Percentiles rank a stretch among this genome's conserved stretches.
Evolutionary conservation across 2,329 filamentous ascomycete species (phyloP).

Genomic region (Colletotrichum sp.): DNA sequence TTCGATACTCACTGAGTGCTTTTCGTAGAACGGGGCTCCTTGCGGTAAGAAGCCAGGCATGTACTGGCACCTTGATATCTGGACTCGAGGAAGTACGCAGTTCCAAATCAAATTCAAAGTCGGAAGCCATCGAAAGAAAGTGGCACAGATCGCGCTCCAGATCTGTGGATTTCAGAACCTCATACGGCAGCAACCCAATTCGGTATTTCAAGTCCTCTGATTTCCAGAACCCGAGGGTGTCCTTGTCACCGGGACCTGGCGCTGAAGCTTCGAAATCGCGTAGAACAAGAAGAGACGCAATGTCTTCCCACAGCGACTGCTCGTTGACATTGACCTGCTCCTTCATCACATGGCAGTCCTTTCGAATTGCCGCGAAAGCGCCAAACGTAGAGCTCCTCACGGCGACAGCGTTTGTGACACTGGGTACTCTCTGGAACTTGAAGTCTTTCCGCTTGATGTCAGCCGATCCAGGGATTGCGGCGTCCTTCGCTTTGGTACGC

Average conservation of each 20-base stretch:
- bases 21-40: conserved; percentile 73
- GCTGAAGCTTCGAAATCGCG: conserved; percentile 58
- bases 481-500: conserved; percentile 79
- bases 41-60: conserved; percentile 79
- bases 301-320: conserved; percentile 75
- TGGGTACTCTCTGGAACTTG: conserved; percentile 92
- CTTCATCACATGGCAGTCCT: conserved; percentile 82
- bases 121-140: conserved; percentile 48
- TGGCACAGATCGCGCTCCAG: conserved; percentile 65
- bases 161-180: conserved; percentile 66
- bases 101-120: conserved; percentile 45
- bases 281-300: conserved; percentile 74
- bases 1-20: conserved; percentile 63
- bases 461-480: conserved; percentile 47
- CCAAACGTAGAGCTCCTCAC: conserved; percentile 90
- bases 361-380: conserved; percentile 85
- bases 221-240: conserved; percentile 45
- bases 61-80: conserved; percentile 76
- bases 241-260: conserved; percentile 38
- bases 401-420: conserved; percentile 81
- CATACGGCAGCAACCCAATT: conserved; percentile 54
- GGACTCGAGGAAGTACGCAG: conserved; percentile 66
- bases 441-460: conserved; percentile 82
- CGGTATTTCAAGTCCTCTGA: conserved; percentile 53
- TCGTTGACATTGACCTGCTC: conserved; percentile 70